These are phyloP conservation scores for Colletotrichum sp. DNA, from an alignment of 2,329 filamentous ascomycete genomes.

Conservation along the genomic window DNA sequence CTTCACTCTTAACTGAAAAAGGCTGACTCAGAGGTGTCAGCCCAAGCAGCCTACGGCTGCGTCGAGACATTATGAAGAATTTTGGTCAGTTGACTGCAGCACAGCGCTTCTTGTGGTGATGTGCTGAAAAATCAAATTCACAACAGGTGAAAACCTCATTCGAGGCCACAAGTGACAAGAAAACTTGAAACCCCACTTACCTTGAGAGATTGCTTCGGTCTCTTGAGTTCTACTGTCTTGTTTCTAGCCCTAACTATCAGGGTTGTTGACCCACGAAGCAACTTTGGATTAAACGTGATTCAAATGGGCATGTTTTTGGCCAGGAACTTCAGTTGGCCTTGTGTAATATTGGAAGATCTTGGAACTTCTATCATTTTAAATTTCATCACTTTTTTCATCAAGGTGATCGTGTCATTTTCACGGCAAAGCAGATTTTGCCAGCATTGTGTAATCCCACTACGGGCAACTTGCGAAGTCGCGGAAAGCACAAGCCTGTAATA, in stretches of 20 bases:
- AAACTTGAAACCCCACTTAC: background rate
- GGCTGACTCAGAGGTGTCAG: background rate
- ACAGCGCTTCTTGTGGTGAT: background rate
- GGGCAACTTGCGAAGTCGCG: background rate
- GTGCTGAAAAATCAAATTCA: background rate
- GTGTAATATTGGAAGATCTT: background rate
- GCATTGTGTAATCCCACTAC: background rate
- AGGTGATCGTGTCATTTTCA: background rate
- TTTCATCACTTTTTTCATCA: background rate
- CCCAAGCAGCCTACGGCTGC: background rate
- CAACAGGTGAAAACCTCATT: background rate
- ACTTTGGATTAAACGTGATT: background rate
- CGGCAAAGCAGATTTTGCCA: background rate
- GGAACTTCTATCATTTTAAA: rapidly evolving
- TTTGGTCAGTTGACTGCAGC: background rate
- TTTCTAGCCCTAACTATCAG: background rate
- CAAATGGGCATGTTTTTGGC: background rate
- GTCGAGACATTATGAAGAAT: background rate
- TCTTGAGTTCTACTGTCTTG: background rate
- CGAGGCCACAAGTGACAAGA: background rate
- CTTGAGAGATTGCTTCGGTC: background rate
- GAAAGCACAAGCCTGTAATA: background rate
- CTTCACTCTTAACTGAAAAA: rapidly evolving
- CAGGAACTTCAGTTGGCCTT: background rate
- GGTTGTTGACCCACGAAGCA: background rate